Percentiles rank a stretch among this genome's conserved stretches.
Evolutionary conservation across 768 basidiomycete species (phyloP).

Genomic region (Tephrocybe sp.): DNA sequence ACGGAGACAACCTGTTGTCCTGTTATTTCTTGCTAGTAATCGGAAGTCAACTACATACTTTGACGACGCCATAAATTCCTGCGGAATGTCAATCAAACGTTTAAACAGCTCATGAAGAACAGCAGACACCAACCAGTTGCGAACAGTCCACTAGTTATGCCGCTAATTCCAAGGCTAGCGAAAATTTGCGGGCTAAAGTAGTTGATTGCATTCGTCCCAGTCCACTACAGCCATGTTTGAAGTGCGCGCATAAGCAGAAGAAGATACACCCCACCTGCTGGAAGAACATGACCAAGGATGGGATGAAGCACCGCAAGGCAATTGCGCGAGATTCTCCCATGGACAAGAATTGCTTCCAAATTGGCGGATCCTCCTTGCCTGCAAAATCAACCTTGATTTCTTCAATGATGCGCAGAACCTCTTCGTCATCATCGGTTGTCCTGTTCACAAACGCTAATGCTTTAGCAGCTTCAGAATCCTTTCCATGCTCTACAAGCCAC

Average conservation of each 20-base stretch:
- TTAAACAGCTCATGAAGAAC: neutral
- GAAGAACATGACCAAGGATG: slow-evolving; percentile 45
- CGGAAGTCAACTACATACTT: slow-evolving; percentile 17
- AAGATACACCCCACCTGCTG: slow-evolving; percentile 23
- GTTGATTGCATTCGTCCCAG: slow-evolving; percentile 53
- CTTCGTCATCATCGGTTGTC: slow-evolving; percentile 28
- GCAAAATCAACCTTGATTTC: slow-evolving; percentile 49
- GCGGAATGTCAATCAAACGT: neutral
- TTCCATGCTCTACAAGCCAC: slow-evolving; percentile 49
- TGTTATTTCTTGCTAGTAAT: neutral
- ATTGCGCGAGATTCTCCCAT: slow-evolving; percentile 43
- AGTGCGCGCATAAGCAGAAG: neutral
- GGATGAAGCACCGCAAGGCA: slow-evolving; percentile 42
- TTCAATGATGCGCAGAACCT: slow-evolving; percentile 33
- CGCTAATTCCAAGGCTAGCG: slow-evolving; percentile 41
- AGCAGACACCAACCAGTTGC: slow-evolving; percentile 38
- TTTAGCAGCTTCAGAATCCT: slow-evolving; percentile 36
- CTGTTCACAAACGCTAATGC: slow-evolving; percentile 35
- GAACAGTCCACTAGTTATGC: slow-evolving; percentile 39
- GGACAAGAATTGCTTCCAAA: slow-evolving; percentile 33
- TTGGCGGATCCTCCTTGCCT: slow-evolving; percentile 33
- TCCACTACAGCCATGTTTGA: slow-evolving; percentile 34
- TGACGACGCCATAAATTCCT: slow-evolving; percentile 34
- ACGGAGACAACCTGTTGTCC: slow-evolving; percentile 37
- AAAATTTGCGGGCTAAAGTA: slow-evolving; percentile 55